A percentile compares a stretch with the other conserved stretches of the same genome.
These are phyloP conservation scores for Suillus variegatus DNA, from an alignment of 768 basidiomycete genomes.

Conservation along the genomic window DNA sequence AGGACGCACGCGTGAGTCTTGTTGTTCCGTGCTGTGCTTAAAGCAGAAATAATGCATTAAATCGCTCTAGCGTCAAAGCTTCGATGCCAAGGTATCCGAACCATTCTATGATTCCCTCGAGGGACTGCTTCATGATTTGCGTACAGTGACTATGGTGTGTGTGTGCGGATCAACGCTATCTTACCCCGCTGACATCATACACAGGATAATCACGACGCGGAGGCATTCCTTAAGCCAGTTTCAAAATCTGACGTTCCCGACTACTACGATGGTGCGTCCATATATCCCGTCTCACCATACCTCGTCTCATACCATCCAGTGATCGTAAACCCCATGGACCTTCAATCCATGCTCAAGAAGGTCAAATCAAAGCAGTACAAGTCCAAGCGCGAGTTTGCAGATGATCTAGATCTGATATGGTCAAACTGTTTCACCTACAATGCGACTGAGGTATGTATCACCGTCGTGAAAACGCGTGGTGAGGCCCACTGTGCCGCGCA, in stretches of 20 bases:
- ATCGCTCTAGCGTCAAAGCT: constrained; percentile 41
- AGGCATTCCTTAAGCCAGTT: constrained; percentile 93
- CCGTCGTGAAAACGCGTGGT: not conserved
- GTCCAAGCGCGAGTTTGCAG: constrained; percentile 90
- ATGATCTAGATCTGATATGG: constrained; percentile 97
- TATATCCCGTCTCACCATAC: constrained; percentile 4
- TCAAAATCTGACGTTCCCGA: constrained; percentile 88
- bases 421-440: constrained; percentile 94
- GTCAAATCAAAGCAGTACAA: constrained; percentile 92
- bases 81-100: constrained; percentile 76
- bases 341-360: constrained; percentile 90
- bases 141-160: constrained; percentile 65
- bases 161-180: constrained; percentile 22
- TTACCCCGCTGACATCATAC: constrained; percentile 27
- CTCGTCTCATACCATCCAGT: constrained; percentile 48
- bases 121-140: constrained; percentile 82
- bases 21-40: not conserved
- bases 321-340: constrained; percentile 94
- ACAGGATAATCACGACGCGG: constrained; percentile 86
- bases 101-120: constrained; percentile 95
- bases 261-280: constrained; percentile 81
- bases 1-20: constrained; percentile 79
- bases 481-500: constrained; percentile 30
- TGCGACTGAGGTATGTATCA: constrained; percentile 73
- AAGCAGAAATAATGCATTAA: constrained; percentile 19